Percentiles rank a stretch among this genome's conserved stretches.
These are phyloP conservation scores for Citeromyces matritensis DNA, from an alignment of 805 yeast species.

Conservation along the genomic window DNA sequence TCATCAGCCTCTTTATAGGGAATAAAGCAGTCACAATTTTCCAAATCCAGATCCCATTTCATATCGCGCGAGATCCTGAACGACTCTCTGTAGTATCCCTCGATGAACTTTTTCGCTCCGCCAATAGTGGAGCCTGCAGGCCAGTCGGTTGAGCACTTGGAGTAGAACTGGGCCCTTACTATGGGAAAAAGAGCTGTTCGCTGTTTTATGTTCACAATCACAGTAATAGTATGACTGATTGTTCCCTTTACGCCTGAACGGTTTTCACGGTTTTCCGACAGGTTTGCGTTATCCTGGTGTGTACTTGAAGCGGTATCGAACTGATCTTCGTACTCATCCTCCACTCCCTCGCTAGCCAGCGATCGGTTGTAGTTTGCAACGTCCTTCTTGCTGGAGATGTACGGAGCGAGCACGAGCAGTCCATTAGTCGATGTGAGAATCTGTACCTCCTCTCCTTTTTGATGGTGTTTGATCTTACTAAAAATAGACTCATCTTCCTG, in stretches of 20 bases:
- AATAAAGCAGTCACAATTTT: slow-evolving; percentile 19
- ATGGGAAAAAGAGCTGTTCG: slow-evolving; percentile 19
- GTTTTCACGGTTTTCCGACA: not conserved
- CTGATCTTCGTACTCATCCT: slow-evolving; percentile 8
- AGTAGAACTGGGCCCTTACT: slow-evolving; percentile 23
- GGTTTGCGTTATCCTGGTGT: not conserved
- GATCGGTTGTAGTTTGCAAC: too few species aligned
- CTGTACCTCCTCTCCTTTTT: too few species aligned
- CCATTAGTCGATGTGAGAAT: too few species aligned
- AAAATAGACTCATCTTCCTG: slow-evolving; percentile 1
- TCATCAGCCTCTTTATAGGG: slow-evolving; percentile 10
- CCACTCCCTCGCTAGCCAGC: slow-evolving; percentile 1
- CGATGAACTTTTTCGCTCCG: slow-evolving; percentile 20
- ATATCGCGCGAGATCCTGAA: slow-evolving; percentile 22
- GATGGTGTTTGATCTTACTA: too few species aligned
- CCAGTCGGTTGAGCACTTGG: slow-evolving; percentile 30
- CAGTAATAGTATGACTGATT: slow-evolving; percentile 31
- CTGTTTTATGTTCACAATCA: slow-evolving; percentile 27
- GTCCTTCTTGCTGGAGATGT: too few species aligned
- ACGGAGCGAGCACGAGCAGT: too few species aligned
- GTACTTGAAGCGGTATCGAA: not conserved
- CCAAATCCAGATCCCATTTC: slow-evolving; percentile 25
- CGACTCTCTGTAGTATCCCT: slow-evolving; percentile 20
- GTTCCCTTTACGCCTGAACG: slow-evolving; percentile 1
- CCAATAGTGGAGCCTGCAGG: slow-evolving; percentile 14